Evolutionary conservation across 257 asterid genomes (phyloP).

Genomic region (Ophiorrhiza pumila): DNA sequence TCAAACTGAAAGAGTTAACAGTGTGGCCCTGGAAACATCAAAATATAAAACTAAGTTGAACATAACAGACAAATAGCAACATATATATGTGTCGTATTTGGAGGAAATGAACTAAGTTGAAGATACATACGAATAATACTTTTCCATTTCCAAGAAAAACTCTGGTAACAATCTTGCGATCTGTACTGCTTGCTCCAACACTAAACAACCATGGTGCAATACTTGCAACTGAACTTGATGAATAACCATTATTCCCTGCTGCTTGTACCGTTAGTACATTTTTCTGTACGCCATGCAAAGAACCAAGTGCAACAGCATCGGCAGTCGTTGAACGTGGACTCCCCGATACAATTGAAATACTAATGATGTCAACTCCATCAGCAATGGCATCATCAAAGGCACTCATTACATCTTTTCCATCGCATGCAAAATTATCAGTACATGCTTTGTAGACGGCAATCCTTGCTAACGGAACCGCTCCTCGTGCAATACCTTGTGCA

Average conservation of each 20-base stretch:
- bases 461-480: constrained; percentile 33
- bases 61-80: too few species aligned
- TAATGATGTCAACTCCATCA: constrained; percentile 39
- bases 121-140: constrained; percentile 19
- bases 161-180: constrained; percentile 31
- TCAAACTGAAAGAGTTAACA: too few species aligned
- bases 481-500: constrained; percentile 33
- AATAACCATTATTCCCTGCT: too few species aligned
- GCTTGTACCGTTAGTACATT: constrained; percentile 30
- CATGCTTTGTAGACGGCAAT: constrained; percentile 33
- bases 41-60: too few species aligned
- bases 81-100: too few species aligned
- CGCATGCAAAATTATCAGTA: neutral
- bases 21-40: too few species aligned
- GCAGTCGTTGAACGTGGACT: neutral
- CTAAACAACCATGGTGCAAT: too few species aligned
- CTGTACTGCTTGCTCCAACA: constrained; percentile 22
- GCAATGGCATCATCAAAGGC: constrained; percentile 45
- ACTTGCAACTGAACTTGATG: too few species aligned
- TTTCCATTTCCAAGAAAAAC: constrained; percentile 37
- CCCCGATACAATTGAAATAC: constrained; percentile 19
- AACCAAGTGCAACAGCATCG: constrained; percentile 31
- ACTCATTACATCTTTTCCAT: constrained; percentile 6
- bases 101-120: too few species aligned
- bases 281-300: constrained; percentile 29